Base-by-base conservation (phyloP, 2,329 filamentous ascomycete genomes). In the Aspergillus fijiensis region DNA sequence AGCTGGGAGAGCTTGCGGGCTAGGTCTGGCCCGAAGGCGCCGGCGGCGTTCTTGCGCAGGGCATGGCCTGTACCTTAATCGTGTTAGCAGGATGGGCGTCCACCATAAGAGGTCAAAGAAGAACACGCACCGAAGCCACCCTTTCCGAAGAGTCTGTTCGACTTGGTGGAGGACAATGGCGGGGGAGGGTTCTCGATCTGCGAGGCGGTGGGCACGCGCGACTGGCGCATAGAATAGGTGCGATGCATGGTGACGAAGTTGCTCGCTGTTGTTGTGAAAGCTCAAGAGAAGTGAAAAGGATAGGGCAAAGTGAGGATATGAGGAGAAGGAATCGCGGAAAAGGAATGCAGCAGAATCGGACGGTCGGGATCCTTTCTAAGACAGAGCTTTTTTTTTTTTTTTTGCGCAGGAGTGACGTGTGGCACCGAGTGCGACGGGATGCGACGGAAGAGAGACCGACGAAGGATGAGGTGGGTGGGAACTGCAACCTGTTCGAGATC, bases 151-250 rank as follows among this genome's bases (percentile, higher is more conserved):
- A 98, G 85, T 68, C 94, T 89, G 65, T 90, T 89, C 57, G 88
- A 86, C 83, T 99, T 99, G 67, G 95, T 99, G 68, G 89, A 89
- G 27, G 94, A 97, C 21, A 91, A 80, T 63, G 95, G 94, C 64
- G 95, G 95, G 63, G 93, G 95, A 53, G 95, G 95, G 79, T 92
- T 98, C 87, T 98, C 84, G 63, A 90, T 83, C 76, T 91, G 87
- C 74, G 92, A 96, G 74, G 95, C 95, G 67, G 95, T 99, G 52
- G 95, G 95, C 79, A 92, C 92, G 85, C 95, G 89, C 79, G 91
- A 89, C 81, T 96, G 90, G 89, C 95, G 93, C 95, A 97, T 96
- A 72, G 92, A 96, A 79, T 98, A 99, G 67, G 95, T 97, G 78
- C 94, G 92, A 86, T 99, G 95, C 94, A 99, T 99, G 65, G 64